A percentile compares a stretch with the other conserved stretches of the same genome.
phyloP scores from a whole-genome alignment of 2,329 filamentous ascomycete species.

The Cladophialophora yegresii region DNA sequence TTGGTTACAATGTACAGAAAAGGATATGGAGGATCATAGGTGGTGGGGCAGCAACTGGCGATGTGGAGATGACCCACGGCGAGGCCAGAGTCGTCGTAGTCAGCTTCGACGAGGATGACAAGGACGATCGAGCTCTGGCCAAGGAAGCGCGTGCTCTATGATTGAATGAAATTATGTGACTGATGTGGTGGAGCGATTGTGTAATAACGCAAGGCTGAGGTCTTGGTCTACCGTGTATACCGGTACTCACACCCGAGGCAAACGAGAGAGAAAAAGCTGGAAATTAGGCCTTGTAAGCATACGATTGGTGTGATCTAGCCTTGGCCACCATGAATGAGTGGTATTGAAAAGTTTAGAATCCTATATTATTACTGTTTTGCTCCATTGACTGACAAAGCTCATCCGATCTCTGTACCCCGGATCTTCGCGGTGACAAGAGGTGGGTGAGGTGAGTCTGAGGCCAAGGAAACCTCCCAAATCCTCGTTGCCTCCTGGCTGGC shows the following conservation, averaged over 20 bases:
- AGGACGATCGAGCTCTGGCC: not conserved
- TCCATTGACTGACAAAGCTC: no score
- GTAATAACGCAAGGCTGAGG: not conserved
- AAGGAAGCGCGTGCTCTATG: constrained; percentile 9
- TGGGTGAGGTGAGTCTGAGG: no score
- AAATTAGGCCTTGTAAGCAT: not conserved
- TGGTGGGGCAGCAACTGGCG: not conserved
- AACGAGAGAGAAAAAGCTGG: not conserved
- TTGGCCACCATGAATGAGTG: not conserved
- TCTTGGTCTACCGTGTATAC: not conserved
- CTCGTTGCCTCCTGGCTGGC: no score
- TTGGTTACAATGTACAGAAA: constrained; percentile 16
- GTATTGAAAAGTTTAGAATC: not conserved
- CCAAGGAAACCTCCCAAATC: no score
- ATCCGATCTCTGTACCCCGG: no score
- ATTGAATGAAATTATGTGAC: not conserved
- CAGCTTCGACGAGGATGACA: constrained; percentile 5
- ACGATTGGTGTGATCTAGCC: not conserved
- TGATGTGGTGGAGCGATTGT: not conserved
- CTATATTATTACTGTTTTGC: no score
- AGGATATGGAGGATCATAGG: constrained; percentile 26
- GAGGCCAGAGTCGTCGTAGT: constrained; percentile 14
- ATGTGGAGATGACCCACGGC: constrained; percentile 6
- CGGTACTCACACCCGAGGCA: not conserved
- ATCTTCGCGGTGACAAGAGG: no score